Conservation (phyloP, 768 basidiomycete genomes). For the Lentinula detonsa region DNA sequence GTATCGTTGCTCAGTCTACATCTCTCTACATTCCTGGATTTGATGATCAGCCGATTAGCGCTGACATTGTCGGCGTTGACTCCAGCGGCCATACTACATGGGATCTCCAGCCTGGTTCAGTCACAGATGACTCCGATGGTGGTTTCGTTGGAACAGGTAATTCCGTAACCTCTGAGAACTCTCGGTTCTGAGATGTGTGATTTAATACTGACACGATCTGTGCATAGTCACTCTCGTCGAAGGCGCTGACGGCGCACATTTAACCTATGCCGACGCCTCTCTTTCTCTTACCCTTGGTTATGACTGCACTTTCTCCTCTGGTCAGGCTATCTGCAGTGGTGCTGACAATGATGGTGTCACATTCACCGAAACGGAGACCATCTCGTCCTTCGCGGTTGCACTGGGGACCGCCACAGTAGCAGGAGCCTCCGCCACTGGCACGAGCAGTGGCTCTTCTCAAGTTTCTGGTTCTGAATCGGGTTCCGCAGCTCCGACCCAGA, state of each 20-base stretch:
- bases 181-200: not conserved
- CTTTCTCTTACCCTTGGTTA: constrained; percentile 12
- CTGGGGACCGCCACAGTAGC: constrained; percentile 10
- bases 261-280: constrained; percentile 25
- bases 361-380: constrained; percentile 16
- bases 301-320: constrained; percentile 18
- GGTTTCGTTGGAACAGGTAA: constrained; percentile 34
- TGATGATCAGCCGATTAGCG: constrained; percentile 37
- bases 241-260: constrained; percentile 30
- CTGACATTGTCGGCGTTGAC: constrained; percentile 34
- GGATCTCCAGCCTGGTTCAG: constrained; percentile 26
- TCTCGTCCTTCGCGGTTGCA: constrained; percentile 20
- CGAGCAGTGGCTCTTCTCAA: not conserved
- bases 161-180: constrained; percentile 4
- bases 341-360: constrained; percentile 8
- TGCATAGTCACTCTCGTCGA: constrained; percentile 37
- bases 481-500: not conserved
- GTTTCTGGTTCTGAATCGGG: not conserved
- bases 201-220: not conserved
- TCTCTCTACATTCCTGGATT: constrained; percentile 43
- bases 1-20: constrained; percentile 21
- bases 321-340: constrained; percentile 19
- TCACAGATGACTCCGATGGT: constrained; percentile 24
- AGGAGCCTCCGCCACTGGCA: not conserved
- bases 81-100: constrained; percentile 36